These are phyloP conservation scores for Colletotrichum chrysophilum DNA, from an alignment of 2,329 filamentous ascomycete species.

Conservation along the genomic window DNA sequence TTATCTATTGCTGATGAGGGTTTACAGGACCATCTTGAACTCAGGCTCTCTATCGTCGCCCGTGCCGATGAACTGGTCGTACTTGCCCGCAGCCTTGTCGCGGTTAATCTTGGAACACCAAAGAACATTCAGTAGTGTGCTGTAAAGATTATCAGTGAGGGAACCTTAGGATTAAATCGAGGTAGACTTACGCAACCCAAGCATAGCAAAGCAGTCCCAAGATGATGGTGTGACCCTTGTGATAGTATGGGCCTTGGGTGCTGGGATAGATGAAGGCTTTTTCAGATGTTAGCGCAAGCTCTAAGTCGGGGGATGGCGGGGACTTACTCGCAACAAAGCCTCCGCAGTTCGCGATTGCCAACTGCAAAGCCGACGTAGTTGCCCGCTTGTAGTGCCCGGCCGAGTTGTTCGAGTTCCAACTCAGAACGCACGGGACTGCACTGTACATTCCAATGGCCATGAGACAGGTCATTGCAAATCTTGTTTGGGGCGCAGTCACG, in stretches of 20 bases:
- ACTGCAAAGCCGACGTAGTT: conserved; percentile 68
- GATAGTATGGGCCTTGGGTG: conserved; percentile 60
- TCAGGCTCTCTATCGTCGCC: conserved; percentile 69
- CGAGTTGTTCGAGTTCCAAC: conserved; percentile 72
- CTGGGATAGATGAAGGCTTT: conserved; percentile 65
- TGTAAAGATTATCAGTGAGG: conserved; percentile 28
- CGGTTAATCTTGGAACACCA: conserved; percentile 69
- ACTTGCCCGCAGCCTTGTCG: conserved; percentile 65
- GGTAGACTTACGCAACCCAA: conserved; percentile 64
- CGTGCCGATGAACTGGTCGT: conserved; percentile 59
- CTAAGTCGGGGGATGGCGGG: fast-evolving
- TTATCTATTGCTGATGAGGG: neutral
- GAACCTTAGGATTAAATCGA: neutral
- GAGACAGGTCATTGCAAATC: conserved; percentile 71
- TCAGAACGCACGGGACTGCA: conserved; percentile 66
- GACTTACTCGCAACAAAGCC: conserved; percentile 66
- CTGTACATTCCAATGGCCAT: conserved; percentile 71
- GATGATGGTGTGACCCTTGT: conserved; percentile 66
- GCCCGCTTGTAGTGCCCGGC: conserved; percentile 74
- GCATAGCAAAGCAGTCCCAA: conserved; percentile 64
- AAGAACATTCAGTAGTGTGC: conserved; percentile 63
- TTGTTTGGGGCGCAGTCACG: conserved; percentile 51
- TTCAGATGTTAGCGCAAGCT: neutral
- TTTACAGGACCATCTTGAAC: conserved; percentile 64
- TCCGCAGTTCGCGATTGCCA: conserved; percentile 70